A percentile compares a stretch with the other conserved stretches of the same genome.
Conservation (phyloP, 768 basidiomycete species). For the Kwoniella shandongensis region DNA sequence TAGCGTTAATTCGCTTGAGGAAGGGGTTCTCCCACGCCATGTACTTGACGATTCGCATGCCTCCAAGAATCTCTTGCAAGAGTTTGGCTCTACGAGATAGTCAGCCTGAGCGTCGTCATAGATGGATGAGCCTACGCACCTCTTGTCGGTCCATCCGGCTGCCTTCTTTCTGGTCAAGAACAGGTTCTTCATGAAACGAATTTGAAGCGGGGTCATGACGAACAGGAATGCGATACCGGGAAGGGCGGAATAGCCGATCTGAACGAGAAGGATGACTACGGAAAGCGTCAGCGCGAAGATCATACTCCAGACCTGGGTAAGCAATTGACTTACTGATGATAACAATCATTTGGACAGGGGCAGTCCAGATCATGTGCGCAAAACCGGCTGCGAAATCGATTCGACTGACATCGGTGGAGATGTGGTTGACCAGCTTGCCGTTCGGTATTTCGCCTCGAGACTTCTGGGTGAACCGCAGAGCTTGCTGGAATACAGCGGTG, state of each 20-base stretch:
- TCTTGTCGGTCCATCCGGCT: slow-evolving; percentile 83
- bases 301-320: slow-evolving; percentile 49
- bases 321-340: slow-evolving; percentile 26
- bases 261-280: slow-evolving; percentile 63
- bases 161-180: slow-evolving; percentile 69
- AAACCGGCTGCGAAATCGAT: slow-evolving; percentile 75
- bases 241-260: slow-evolving; percentile 55
- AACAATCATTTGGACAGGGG: slow-evolving; percentile 49
- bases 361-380: slow-evolving; percentile 77
- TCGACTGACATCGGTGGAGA: slow-evolving; percentile 62
- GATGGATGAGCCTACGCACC: neutral
- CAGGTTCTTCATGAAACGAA: slow-evolving; percentile 68
- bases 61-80: slow-evolving; percentile 81
- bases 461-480: slow-evolving; percentile 69
- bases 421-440: slow-evolving; percentile 88
- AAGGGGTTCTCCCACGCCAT: slow-evolving; percentile 87
- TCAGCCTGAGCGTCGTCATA: neutral
- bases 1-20: slow-evolving; percentile 68
- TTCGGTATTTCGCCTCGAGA: slow-evolving; percentile 78
- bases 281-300: neutral
- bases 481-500: slow-evolving; percentile 75
- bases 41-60: slow-evolving; percentile 89
- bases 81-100: slow-evolving; percentile 65
- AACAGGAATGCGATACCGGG: slow-evolving; percentile 47
- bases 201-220: slow-evolving; percentile 66